Percentiles rank a stretch among this genome's conserved stretches.
Conservation (phyloP, 1,284 basidiomycete genomes). For the Ustilago shanxiensis region DNA sequence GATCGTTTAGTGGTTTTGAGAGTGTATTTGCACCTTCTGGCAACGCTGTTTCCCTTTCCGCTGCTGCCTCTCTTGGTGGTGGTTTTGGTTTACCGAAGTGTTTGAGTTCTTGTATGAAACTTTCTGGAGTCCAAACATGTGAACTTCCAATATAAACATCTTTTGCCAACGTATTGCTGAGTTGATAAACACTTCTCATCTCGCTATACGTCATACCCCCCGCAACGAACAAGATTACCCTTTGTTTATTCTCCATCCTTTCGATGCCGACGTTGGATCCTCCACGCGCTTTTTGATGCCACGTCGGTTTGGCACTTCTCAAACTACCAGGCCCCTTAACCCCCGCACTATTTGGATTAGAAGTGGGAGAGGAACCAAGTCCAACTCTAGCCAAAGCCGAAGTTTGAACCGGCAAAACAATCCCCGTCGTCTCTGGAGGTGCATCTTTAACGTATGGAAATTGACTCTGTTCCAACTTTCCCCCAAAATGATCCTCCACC, state of each 20-base stretch:
- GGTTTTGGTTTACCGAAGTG: constrained; percentile 66
- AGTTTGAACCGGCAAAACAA: constrained; percentile 29
- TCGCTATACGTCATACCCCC: constrained; percentile 98
- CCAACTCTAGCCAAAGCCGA: constrained; percentile 51
- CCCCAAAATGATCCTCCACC: constrained; percentile 87
- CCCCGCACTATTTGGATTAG: background rate
- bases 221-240: constrained; percentile 91
- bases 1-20: constrained; percentile 50
- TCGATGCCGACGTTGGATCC: constrained; percentile 33
- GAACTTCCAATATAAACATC: constrained; percentile 96
- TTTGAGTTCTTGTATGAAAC: constrained; percentile 87
- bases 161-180: constrained; percentile 81
- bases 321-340: constrained; percentile 45
- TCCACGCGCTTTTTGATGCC: constrained; percentile 57
- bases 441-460: constrained; percentile 94
- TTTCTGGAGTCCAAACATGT: constrained; percentile 84
- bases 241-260: constrained; percentile 76
- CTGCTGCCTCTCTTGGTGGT: too few species aligned
- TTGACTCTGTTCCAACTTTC: constrained; percentile 80
- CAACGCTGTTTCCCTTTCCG: background rate
- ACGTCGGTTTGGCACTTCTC: constrained; percentile 61
- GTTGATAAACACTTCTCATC: constrained; percentile 86
- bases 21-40: constrained; percentile 42
- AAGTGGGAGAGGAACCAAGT: constrained; percentile 1
- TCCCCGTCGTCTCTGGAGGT: constrained; percentile 74